These are phyloP conservation scores for Termitomyces sp. DNA, from an alignment of 768 basidiomycete species.

Conservation along the genomic window DNA sequence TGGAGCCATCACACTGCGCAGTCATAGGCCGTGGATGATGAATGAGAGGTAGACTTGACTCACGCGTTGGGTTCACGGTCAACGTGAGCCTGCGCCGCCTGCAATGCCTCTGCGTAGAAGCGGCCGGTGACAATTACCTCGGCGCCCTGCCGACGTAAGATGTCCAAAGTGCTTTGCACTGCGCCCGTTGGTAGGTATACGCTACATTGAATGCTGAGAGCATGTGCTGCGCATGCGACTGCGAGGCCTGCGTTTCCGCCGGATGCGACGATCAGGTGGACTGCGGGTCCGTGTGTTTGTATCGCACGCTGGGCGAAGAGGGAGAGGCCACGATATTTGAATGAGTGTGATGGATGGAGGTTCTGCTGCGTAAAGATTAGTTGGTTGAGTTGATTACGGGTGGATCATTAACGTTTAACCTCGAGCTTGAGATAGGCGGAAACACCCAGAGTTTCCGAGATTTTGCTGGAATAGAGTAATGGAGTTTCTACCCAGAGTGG, in stretches of 20 bases:
- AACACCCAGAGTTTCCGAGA: slow-evolving; percentile 50
- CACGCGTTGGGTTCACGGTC: slow-evolving; percentile 48
- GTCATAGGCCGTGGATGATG: not conserved
- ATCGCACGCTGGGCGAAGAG: slow-evolving; percentile 53
- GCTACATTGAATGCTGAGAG: slow-evolving; percentile 55
- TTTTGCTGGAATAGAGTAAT: slow-evolving; percentile 53
- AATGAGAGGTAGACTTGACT: slow-evolving; percentile 21
- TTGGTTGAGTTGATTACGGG: not conserved
- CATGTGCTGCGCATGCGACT: slow-evolving; percentile 57
- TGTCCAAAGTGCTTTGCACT: slow-evolving; percentile 41
- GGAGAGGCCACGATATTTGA: slow-evolving; percentile 74
- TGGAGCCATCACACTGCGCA: slow-evolving; percentile 57
- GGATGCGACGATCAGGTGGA: slow-evolving; percentile 70
- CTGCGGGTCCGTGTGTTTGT: slow-evolving; percentile 43
- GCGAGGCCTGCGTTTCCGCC: slow-evolving; percentile 82
- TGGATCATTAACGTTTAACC: slow-evolving; percentile 40
- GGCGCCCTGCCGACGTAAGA: slow-evolving; percentile 52
- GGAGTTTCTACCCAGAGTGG: slow-evolving; percentile 61
- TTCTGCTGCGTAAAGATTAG: slow-evolving; percentile 38
- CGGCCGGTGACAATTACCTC: slow-evolving; percentile 55
- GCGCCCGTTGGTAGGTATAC: slow-evolving; percentile 64
- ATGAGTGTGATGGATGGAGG: slow-evolving; percentile 70
- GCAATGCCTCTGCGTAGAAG: slow-evolving; percentile 55
- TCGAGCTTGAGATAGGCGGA: slow-evolving; percentile 72
- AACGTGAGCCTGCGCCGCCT: slow-evolving; percentile 45